These are phyloP conservation scores for Mortierella sp. DNA, from an alignment of 371 early-diverging fungal species.

Conservation along the genomic window DNA sequence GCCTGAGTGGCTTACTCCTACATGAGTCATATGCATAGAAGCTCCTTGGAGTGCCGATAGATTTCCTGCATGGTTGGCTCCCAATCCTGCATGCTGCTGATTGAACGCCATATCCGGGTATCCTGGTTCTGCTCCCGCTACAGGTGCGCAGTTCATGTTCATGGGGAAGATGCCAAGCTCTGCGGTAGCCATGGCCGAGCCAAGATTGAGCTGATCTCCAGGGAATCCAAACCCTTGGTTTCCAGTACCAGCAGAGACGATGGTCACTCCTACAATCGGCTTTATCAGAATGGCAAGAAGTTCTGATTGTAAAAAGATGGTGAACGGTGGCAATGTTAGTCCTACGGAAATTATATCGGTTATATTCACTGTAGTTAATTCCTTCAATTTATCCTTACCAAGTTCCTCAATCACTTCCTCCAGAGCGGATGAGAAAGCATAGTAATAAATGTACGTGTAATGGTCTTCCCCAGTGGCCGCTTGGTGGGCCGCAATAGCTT, in stretches of 20 bases:
- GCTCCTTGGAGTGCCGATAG: no score
- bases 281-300: conserved; percentile 46
- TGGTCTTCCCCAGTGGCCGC: conserved; percentile 43
- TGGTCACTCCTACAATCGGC: conserved; percentile 45
- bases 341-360: background rate
- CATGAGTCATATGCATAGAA: background rate
- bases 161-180: conserved; percentile 7
- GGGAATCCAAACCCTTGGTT: conserved; percentile 10
- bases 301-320: conserved; percentile 18
- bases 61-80: background rate
- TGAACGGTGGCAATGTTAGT: background rate
- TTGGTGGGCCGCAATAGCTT: conserved; percentile 40
- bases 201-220: conserved; percentile 15
- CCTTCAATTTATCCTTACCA: conserved; percentile 29
- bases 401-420: conserved; percentile 72
- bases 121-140: background rate
- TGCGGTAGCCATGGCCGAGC: conserved; percentile 14
- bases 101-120: background rate
- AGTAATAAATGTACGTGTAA: conserved; percentile 53
- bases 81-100: background rate
- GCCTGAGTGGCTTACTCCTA: background rate
- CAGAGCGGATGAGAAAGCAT: conserved; percentile 47
- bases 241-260: conserved; percentile 14
- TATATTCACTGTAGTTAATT: background rate
- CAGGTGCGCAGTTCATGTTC: background rate